Percentiles rank a stretch among this genome's conserved stretches.
Evolutionary conservation across 345 rosid species (phyloP).

Genomic region (Pelargonium nanum): DNA sequence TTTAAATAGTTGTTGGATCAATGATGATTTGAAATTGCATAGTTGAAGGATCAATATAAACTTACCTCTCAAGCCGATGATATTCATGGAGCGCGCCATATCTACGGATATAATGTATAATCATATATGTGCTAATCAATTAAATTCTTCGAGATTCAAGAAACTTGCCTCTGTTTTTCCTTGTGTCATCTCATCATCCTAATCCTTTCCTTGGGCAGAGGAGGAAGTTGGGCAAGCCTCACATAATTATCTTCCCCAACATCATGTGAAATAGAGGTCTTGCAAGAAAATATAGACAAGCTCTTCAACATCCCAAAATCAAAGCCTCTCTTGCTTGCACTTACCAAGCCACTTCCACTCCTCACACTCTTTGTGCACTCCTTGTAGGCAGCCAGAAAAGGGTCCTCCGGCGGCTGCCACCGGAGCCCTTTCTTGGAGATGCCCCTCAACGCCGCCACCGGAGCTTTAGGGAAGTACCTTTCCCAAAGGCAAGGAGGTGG

Average conservation of each 20-base stretch:
- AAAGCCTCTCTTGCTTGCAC: slow-evolving; percentile 11
- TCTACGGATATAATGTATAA: no score
- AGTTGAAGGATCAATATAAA: no score
- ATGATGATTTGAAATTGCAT: no score
- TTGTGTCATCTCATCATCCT: not conserved
- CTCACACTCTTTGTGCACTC: slow-evolving; percentile 39
- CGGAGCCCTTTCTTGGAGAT: slow-evolving; percentile 27
- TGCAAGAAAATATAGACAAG: slow-evolving; percentile 39
- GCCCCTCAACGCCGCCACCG: slow-evolving; percentile 16
- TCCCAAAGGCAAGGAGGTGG: not conserved
- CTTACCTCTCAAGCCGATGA: no score
- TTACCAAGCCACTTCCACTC: slow-evolving; percentile 1
- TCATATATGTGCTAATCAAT: no score
- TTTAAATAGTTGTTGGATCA: no score
- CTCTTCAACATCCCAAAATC: slow-evolving; percentile 16
- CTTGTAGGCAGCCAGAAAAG: slow-evolving; percentile 58
- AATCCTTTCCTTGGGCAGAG: slow-evolving; percentile 27
- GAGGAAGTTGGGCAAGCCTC: slow-evolving; percentile 28
- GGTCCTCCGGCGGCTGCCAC: slow-evolving; percentile 28
- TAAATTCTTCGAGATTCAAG: not conserved
- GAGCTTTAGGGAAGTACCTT: not conserved
- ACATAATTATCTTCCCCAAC: slow-evolving; percentile 32
- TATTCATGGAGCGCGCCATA: no score
- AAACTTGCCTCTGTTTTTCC: not conserved
- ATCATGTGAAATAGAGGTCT: slow-evolving; percentile 29